These are phyloP conservation scores for Nakazawaea peltata DNA, from an alignment of 805 yeast species.

Conservation along the genomic window DNA sequence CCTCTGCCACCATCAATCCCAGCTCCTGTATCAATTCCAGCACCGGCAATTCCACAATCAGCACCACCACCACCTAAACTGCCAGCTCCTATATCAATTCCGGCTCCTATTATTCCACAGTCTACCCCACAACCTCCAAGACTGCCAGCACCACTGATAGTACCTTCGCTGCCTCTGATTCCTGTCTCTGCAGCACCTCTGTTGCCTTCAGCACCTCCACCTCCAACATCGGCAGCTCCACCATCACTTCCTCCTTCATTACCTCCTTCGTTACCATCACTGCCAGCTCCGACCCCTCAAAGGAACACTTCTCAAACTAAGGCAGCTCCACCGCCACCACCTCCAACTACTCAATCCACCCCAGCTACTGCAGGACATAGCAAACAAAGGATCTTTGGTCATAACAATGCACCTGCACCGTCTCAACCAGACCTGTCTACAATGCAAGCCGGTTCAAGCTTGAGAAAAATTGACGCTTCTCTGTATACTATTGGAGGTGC, in stretches of 20 bases:
- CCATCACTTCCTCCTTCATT: slow-evolving; percentile 9
- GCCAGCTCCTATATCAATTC: slow-evolving; percentile 11
- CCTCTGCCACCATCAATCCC: slow-evolving; percentile 13
- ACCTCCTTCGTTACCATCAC: slow-evolving; percentile 11
- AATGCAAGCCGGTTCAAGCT: slow-evolving; percentile 38
- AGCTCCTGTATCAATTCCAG: slow-evolving; percentile 9
- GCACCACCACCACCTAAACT: slow-evolving; percentile 17
- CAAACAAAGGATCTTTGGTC: slow-evolving; percentile 11
- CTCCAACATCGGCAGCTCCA: slow-evolving; percentile 13
- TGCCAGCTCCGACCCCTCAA: slow-evolving; percentile 17
- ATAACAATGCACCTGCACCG: slow-evolving; percentile 13
- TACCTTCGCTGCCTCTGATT: slow-evolving; percentile 15
- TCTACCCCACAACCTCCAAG: slow-evolving; percentile 12
- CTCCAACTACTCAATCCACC: slow-evolving; percentile 14
- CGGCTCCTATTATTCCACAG: slow-evolving; percentile 11
- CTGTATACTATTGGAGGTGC: slow-evolving; percentile 50
- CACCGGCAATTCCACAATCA: slow-evolving; percentile 11
- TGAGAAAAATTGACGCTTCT: slow-evolving; percentile 57
- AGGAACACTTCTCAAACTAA: slow-evolving; percentile 16
- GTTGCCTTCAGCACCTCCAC: slow-evolving; percentile 14
- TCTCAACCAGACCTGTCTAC: slow-evolving; percentile 30
- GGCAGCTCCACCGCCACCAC: slow-evolving; percentile 25
- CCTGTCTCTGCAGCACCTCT: slow-evolving; percentile 16
- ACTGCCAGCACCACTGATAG: slow-evolving; percentile 18
- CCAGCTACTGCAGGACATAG: slow-evolving; percentile 13